Percentiles rank a stretch among this genome's conserved stretches.
Evolutionary conservation across 495 filamentous ascomycete species (phyloP).

Genomic region (Aspergillus hancockii): DNA sequence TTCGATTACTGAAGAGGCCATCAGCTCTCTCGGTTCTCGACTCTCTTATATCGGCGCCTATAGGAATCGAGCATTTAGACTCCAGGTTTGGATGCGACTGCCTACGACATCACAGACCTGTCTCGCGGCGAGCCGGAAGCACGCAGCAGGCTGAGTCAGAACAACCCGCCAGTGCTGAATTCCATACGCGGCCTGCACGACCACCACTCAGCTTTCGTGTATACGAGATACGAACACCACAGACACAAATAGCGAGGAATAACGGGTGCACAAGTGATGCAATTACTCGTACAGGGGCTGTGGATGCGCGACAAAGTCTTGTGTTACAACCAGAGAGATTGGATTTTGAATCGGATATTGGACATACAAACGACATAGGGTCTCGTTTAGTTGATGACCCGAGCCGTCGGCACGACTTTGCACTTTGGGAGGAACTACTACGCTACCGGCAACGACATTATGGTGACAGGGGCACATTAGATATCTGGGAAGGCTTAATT

Average conservation of each 20-base stretch:
- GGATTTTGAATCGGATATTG: constrained; percentile 56
- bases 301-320: constrained; percentile 14
- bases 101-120: constrained; percentile 32
- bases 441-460: constrained; percentile 60
- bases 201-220: constrained; percentile 31
- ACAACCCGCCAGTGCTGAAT: constrained; percentile 1
- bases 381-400: constrained; percentile 56
- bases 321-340: constrained; percentile 35
- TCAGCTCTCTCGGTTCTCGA: constrained; percentile 51
- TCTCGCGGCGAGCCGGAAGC: constrained; percentile 1
- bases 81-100: constrained; percentile 25
- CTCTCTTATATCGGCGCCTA: constrained; percentile 38
- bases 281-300: background rate
- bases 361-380: constrained; percentile 34
- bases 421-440: constrained; percentile 66
- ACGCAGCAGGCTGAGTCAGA: constrained; percentile 10
- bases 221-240: constrained; percentile 29
- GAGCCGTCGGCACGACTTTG: constrained; percentile 49
- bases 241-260: constrained; percentile 1
- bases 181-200: constrained; percentile 10
- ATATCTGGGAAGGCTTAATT: constrained; percentile 65
- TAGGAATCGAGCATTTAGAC: constrained; percentile 41
- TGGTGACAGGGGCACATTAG: constrained; percentile 56
- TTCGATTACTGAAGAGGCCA: constrained; percentile 55
- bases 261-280: background rate